A percentile compares a stretch with the other conserved stretches of the same genome.
These are phyloP conservation scores for Inonotus obliquus DNA, from an alignment of 1,284 basidiomycete species.

Conservation along the genomic window DNA sequence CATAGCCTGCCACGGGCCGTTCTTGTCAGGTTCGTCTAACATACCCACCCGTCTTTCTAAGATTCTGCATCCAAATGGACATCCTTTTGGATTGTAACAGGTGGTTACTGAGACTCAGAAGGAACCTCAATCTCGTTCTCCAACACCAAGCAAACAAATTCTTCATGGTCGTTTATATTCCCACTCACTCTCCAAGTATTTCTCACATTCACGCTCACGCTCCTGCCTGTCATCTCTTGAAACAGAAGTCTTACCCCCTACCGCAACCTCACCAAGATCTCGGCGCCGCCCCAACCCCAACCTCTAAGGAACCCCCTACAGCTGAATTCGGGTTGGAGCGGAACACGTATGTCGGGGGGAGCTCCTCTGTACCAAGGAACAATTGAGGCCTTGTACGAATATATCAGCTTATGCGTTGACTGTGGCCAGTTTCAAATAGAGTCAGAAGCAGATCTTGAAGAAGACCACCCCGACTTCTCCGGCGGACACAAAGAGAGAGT, in stretches of 20 bases:
- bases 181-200: no score
- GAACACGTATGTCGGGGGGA: constrained; percentile 29
- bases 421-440: constrained; percentile 46
- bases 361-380: constrained; percentile 46
- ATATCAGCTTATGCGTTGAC: constrained; percentile 55
- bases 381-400: constrained; percentile 51
- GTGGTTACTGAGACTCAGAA: no score
- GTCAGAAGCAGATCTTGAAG: constrained; percentile 19
- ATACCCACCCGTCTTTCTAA: constrained; percentile 2
- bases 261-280: no score
- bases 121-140: constrained; percentile 36
- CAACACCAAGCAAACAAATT: no score
- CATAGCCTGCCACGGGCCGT: constrained; percentile 63
- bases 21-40: constrained; percentile 41
- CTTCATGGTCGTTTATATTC: no score
- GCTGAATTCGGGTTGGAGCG: constrained; percentile 20
- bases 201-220: no score
- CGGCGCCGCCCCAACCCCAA: constrained; percentile 32
- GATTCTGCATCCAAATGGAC: constrained; percentile 10
- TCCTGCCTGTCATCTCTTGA: no score
- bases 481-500: constrained; percentile 26
- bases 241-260: no score
- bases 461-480: constrained; percentile 21
- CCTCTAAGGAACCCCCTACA: neutral
- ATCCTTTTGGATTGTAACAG: no score